phyloP scores from a whole-genome alignment of 2,329 filamentous ascomycete species.

The Colletotrichum paranaense region DNA sequence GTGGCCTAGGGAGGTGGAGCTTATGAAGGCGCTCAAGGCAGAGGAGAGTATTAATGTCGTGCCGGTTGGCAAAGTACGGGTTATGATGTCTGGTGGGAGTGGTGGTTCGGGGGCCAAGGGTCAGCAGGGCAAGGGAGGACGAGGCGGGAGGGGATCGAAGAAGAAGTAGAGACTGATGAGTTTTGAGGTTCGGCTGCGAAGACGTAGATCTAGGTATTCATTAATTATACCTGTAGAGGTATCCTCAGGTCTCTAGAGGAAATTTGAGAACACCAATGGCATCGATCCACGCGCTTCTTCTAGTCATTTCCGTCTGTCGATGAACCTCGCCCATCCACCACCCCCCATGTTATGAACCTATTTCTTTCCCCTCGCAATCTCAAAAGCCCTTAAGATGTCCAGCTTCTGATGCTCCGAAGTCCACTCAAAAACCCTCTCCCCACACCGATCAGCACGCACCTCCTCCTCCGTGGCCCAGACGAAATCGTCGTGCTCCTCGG shows the following conservation, averaged over 20 bases:
- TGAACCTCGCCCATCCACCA: neutral
- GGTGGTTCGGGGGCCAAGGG: slow-evolving; percentile 52
- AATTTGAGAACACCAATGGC: neutral
- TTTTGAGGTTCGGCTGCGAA: no score
- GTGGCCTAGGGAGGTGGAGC: slow-evolving; percentile 87
- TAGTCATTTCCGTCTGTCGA: neutral
- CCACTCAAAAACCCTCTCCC: slow-evolving; percentile 25
- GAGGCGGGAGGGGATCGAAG: slow-evolving; percentile 57
- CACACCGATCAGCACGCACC: slow-evolving; percentile 37
- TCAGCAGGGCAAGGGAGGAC: slow-evolving; percentile 44
- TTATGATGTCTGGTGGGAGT: slow-evolving; percentile 76
- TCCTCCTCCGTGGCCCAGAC: slow-evolving; percentile 53
- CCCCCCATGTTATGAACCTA: neutral
- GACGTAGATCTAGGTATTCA: neutral
- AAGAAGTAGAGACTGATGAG: slow-evolving; percentile 41
- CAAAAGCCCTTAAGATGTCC: slow-evolving; percentile 33
- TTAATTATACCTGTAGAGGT: neutral
- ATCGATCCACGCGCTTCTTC: neutral
- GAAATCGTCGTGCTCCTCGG: slow-evolving; percentile 52
- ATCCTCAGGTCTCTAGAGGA: neutral
- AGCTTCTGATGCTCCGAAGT: slow-evolving; percentile 34
- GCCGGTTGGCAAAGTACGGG: slow-evolving; percentile 81
- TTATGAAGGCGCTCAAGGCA: slow-evolving; percentile 83
- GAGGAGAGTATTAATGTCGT: slow-evolving; percentile 85
- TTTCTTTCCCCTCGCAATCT: slow-evolving; percentile 3